Evolutionary conservation across 176 grass and related monocot genomes (phyloP).

Genomic region (Eleusine indica): DNA sequence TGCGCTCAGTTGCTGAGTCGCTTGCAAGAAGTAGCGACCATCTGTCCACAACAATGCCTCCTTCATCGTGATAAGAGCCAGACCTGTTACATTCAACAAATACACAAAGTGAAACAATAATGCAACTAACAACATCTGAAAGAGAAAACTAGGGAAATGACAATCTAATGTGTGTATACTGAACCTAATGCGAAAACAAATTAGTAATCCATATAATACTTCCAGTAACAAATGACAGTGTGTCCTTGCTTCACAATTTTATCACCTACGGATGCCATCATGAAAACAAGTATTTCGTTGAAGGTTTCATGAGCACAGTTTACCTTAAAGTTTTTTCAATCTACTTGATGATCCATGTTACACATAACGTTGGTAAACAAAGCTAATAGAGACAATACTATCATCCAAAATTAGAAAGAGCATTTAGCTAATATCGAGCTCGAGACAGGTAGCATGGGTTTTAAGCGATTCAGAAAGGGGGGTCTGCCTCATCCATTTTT

Average conservation of each 20-base stretch:
- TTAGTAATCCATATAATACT: background rate
- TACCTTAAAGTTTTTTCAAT: too few species aligned
- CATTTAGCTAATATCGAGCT: background rate
- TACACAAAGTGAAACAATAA: slow-evolving; percentile 12
- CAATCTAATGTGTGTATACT: slow-evolving; percentile 2
- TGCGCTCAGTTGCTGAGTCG: slow-evolving; percentile 69
- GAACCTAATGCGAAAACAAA: background rate
- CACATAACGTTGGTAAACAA: background rate
- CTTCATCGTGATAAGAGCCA: slow-evolving; percentile 90
- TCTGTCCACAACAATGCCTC: slow-evolving; percentile 97
- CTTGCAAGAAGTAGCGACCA: slow-evolving; percentile 96
- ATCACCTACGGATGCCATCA: background rate
- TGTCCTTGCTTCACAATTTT: background rate
- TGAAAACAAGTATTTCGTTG: background rate
- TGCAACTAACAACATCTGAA: background rate
- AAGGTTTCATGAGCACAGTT: background rate
- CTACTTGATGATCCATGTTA: background rate
- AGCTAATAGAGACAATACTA: background rate
- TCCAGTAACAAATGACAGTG: background rate
- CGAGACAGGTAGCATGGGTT: too few species aligned
- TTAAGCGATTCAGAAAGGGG: too few species aligned
- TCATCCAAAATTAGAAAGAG: too few species aligned
- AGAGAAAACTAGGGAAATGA: background rate
- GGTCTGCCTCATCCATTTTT: background rate
- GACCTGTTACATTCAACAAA: slow-evolving; percentile 54